phyloP scores from a whole-genome alignment of 106 monocot species.

The Triglochin maritima region DNA sequence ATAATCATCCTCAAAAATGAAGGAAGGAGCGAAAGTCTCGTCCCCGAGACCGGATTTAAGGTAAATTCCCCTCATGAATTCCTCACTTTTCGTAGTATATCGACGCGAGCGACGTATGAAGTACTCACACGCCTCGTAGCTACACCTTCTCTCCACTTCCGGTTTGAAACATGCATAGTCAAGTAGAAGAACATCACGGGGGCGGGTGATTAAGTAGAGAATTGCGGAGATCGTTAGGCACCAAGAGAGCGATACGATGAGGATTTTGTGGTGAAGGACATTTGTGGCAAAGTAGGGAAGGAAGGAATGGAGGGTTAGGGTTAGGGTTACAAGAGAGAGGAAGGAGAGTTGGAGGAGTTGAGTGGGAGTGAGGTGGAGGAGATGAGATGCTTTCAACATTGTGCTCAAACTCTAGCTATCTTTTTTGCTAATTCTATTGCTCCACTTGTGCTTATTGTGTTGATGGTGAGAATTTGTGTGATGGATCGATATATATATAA shows the following conservation, averaged over 20 bases:
- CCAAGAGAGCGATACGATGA: constrained; percentile 10
- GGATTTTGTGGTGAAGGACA: constrained; percentile 4
- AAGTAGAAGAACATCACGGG: constrained; percentile 40
- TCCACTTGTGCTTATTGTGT: background rate
- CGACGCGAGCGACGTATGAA: constrained; percentile 30
- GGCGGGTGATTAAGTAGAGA: constrained; percentile 15
- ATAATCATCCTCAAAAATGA: constrained; percentile 37
- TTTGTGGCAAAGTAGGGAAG: constrained; percentile 3
- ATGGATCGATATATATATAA: too few relatives aligned
- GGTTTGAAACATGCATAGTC: constrained; percentile 63
- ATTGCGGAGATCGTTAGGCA: constrained; percentile 9
- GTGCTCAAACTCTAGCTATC: background rate
- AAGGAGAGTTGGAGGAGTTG: constrained; percentile 28
- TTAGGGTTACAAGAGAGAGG: constrained; percentile 27
- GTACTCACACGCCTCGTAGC: constrained; percentile 40
- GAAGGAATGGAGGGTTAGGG: constrained; percentile 19
- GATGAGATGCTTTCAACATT: background rate
- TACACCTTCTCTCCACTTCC: constrained; percentile 26
- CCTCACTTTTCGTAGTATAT: constrained; percentile 22
- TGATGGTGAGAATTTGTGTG: too few relatives aligned
- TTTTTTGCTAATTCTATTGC: background rate
- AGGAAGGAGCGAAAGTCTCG: constrained; percentile 56
- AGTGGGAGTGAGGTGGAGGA: constrained; percentile 5
- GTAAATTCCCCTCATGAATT: constrained; percentile 66
- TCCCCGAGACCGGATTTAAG: constrained; percentile 63